Evolutionary conservation across 2,329 filamentous ascomycete genomes (phyloP), one percentile per base, ranked within the genome.

Genomic region (Aspergillus unguis): DNA sequence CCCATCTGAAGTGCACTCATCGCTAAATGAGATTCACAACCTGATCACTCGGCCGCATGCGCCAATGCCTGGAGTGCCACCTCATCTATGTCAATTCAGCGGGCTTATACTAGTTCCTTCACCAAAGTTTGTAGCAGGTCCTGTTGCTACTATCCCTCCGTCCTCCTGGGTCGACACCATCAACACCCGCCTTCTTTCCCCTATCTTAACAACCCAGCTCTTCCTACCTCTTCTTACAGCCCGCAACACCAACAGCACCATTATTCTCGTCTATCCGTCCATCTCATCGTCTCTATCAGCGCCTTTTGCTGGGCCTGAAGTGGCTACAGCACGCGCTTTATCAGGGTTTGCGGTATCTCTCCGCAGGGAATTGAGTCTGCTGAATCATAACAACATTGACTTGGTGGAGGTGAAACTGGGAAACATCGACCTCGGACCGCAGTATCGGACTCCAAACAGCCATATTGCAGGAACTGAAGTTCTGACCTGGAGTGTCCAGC

Each of bases 321-420:
- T 89, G 33, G 87, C 88, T 3, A 83, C 94, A n/a, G 88, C 88
- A 60, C 87, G 88, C 23, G 92, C 90, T 3, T 80, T 97, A n/a
- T 85, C 88, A 9, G 88, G 90, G 27, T 96, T 96, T 68, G 88
- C 89, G 28, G 82, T 87, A 46, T 88, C 90, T 0, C 79, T 97
- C 8, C 81, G 87, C 10, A 85, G 85, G 50, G 94, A 97, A 75
- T 81, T 96, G 37, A 79, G 81, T 3, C 85, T 89, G 3, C 79
- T 94, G 33, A 82, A 70, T 50, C 59, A 80, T 48, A 87, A 58
- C 17, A 71, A 71, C 50, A 67, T 96, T 48, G 83, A 87, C 36
- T 88, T 96, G 23, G 87, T 88, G 1, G 90, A 96, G 67, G 80
- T 99, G 68, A 90, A 92, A 71, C 84, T 97, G 1, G 94, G 94